These are phyloP conservation scores for Rhizopogon vinicolor DNA, from an alignment of 768 basidiomycete species.

Conservation along the genomic window DNA sequence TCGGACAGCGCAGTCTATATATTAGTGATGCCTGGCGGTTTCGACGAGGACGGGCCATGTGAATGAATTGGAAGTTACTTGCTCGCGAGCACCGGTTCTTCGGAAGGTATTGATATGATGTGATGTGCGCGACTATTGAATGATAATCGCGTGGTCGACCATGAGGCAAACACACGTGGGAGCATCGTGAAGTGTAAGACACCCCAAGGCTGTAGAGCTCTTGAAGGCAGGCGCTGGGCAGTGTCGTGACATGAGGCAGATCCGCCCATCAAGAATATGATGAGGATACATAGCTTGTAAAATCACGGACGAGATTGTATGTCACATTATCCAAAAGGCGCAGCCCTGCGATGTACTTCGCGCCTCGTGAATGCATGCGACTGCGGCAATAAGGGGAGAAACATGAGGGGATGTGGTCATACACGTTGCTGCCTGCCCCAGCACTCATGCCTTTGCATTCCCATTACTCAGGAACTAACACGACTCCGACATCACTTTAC, in stretches of 20 bases:
- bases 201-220: no score
- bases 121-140: conserved; percentile 26
- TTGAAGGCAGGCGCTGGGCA: neutral
- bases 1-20: conserved; percentile 24
- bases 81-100: conserved; percentile 13
- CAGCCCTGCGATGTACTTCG: neutral
- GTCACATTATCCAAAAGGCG: neutral
- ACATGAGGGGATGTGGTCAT: neutral
- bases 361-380: neutral
- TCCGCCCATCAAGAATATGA: neutral
- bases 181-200: neutral
- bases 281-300: no score
- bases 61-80: conserved; percentile 17
- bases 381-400: neutral
- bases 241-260: neutral
- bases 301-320: no score
- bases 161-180: conserved; percentile 29
- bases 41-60: conserved; percentile 30
- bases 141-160: conserved; percentile 30
- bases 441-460: neutral
- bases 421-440: conserved; percentile 1
- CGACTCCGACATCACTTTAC: neutral
- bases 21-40: conserved; percentile 28
- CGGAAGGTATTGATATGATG: conserved; percentile 22
- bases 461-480: neutral